Conservation (phyloP, 192 early-diverging fungal species). For the Umbelopsis isabellina region DNA sequence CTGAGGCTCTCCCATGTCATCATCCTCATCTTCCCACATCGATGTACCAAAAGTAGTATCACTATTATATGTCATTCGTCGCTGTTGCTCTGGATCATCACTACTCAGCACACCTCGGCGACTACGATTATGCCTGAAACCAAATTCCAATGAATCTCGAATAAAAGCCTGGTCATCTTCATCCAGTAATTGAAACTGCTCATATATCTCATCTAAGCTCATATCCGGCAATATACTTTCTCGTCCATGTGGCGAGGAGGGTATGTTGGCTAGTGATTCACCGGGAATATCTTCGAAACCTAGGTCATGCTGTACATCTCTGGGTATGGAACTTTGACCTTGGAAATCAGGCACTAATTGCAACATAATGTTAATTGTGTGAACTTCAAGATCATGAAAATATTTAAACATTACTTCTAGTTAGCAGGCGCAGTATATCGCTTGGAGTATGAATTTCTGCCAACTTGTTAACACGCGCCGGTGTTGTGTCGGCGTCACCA, state of each 20-base stretch:
- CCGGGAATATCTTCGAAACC: neutral
- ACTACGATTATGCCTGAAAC: slow-evolving; percentile 1
- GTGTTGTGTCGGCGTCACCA: neutral
- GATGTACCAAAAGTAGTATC: slow-evolving; percentile 12
- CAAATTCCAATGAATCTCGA: slow-evolving; percentile 10
- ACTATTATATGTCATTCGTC: slow-evolving; percentile 8
- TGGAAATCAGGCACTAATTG: slow-evolving; percentile 13
- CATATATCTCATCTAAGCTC: slow-evolving; percentile 1
- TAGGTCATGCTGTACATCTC: neutral
- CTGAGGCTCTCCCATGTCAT: neutral
- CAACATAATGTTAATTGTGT: neutral
- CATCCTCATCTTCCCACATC: slow-evolving; percentile 20
- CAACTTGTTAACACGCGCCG: neutral
- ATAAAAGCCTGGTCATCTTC: slow-evolving; percentile 9
- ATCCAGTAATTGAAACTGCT: neutral
- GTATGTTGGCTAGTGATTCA: neutral
- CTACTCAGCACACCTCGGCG: neutral
- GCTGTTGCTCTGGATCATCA: neutral
- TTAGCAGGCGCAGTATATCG: neutral
- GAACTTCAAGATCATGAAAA: neutral
- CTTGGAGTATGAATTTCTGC: slow-evolving; percentile 8
- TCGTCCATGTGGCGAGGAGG: neutral
- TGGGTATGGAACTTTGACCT: neutral
- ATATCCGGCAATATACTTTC: slow-evolving; percentile 6
- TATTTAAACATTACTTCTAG: neutral